phyloP scores from a whole-genome alignment of 345 rosid species.

The Boechera retrofracta region DNA sequence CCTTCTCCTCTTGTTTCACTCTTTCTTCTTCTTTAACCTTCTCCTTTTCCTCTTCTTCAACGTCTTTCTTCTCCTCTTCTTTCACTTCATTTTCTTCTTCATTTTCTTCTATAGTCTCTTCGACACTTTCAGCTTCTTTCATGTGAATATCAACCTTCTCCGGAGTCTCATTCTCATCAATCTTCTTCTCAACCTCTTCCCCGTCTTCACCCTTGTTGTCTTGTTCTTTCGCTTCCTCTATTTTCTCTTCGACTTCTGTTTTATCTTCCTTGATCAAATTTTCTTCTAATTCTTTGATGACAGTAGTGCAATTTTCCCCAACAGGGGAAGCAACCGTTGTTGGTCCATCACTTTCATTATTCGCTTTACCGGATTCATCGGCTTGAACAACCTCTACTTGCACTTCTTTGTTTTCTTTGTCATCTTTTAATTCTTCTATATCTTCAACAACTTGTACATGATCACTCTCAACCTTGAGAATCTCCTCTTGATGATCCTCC shows the following conservation, averaged over 20 bases:
- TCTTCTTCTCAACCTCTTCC: slow-evolving; percentile 30
- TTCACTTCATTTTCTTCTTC: slow-evolving; percentile 5
- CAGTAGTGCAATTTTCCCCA: slow-evolving; percentile 37
- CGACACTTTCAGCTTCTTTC: slow-evolving; percentile 29
- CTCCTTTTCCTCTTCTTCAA: not conserved
- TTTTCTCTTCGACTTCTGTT: slow-evolving; percentile 29
- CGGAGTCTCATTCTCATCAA: slow-evolving; percentile 29
- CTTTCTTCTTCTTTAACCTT: slow-evolving; percentile 2
- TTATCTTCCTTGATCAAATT: slow-evolving; percentile 31
- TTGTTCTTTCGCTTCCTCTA: slow-evolving; percentile 34
- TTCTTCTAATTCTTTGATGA: slow-evolving; percentile 17
- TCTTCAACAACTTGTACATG: slow-evolving; percentile 20
- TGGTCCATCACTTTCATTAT: slow-evolving; percentile 17
- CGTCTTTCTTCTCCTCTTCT: not conserved
- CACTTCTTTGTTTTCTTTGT: slow-evolving; percentile 37
- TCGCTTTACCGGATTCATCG: slow-evolving; percentile 42
- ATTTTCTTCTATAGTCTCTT: slow-evolving; percentile 15
- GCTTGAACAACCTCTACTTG: slow-evolving; percentile 31
- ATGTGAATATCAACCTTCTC: slow-evolving; percentile 31
- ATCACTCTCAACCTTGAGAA: slow-evolving; percentile 41
- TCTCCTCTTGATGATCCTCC: slow-evolving; percentile 43
- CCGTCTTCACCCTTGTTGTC: slow-evolving; percentile 32
- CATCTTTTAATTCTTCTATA: slow-evolving; percentile 35
- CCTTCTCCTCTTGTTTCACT: slow-evolving; percentile 45
- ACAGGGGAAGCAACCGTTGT: slow-evolving; percentile 24